phyloP scores from a whole-genome alignment of 2,329 filamentous ascomycete species.

The Fusarium kyushuense region DNA sequence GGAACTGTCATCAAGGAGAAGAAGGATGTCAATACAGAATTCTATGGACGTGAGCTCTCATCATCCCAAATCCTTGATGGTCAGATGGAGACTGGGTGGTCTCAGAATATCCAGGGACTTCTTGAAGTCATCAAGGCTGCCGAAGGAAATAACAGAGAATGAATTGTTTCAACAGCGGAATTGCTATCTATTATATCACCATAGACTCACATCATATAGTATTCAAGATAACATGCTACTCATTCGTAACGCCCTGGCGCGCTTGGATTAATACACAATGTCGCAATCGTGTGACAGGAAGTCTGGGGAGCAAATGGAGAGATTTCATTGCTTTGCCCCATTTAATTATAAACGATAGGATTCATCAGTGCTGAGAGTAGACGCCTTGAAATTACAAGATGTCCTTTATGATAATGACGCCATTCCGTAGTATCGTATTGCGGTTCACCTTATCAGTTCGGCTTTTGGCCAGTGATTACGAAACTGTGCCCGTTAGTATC shows the following conservation, averaged over 20 bases:
- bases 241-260: too few species aligned
- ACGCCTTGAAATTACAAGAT: too few species aligned
- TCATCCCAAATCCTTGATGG: constrained; percentile 14
- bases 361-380: too few species aligned
- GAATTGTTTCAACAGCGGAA: neutral
- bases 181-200: too few species aligned
- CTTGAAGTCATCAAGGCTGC: constrained; percentile 9
- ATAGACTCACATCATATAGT: neutral
- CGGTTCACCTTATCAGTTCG: neutral
- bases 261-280: too few species aligned
- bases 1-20: constrained; percentile 10
- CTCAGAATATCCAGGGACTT: neutral
- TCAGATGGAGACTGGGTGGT: neutral
- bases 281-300: too few species aligned
- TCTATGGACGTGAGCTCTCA: constrained; percentile 1
- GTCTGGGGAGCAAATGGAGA: too few species aligned
- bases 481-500: neutral
- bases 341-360: neutral
- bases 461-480: constrained; percentile 27
- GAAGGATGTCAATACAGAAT: neutral
- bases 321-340: neutral
- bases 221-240: too few species aligned
- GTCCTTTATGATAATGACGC: too few species aligned
- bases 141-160: neutral
- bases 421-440: too few species aligned